A percentile compares a stretch with the other conserved stretches of the same genome.
These are phyloP conservation scores for Ophiostoma sp. DNA, from an alignment of 2,329 filamentous ascomycete species.

Conservation along the genomic window DNA sequence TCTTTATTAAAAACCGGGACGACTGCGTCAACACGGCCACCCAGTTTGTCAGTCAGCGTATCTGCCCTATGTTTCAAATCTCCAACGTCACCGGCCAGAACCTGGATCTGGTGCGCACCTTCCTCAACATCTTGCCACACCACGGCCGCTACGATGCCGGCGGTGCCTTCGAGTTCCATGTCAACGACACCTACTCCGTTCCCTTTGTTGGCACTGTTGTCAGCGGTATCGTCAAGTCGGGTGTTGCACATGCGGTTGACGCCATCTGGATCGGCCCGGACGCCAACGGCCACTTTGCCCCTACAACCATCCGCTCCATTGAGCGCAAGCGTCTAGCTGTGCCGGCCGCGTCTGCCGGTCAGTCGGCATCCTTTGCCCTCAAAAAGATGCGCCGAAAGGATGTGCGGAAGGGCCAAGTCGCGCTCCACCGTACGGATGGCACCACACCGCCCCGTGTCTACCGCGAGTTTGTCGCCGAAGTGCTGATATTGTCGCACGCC, in stretches of 20 bases:
- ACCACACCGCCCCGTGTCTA: conserved; percentile 66
- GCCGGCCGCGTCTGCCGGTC: conserved; percentile 83
- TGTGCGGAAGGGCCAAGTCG: conserved; percentile 97
- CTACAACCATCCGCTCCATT: conserved; percentile 85
- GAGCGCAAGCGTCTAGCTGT: conserved; percentile 91
- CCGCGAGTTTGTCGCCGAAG: conserved; percentile 77
- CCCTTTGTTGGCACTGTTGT: conserved; percentile 97
- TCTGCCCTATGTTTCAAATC: conserved; percentile 96
- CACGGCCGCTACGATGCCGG: conserved; percentile 89
- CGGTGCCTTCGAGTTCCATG: conserved; percentile 87
- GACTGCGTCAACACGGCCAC: conserved; percentile 94
- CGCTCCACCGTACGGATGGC: conserved; percentile 78
- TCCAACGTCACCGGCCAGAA: conserved; percentile 96
- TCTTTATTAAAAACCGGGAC: conserved; percentile 89
- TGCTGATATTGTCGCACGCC: conserved; percentile 90
- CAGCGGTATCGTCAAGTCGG: conserved; percentile 85
- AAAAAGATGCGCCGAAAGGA: conserved; percentile 87
- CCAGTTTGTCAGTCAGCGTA: conserved; percentile 91
- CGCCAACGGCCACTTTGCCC: conserved; percentile 82
- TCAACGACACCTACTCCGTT: conserved; percentile 98
- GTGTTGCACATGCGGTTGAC: conserved; percentile 88
- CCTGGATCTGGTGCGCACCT: conserved; percentile 85
- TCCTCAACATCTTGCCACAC: conserved; percentile 92
- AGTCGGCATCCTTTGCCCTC: conserved; percentile 88
- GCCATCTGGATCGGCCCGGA: conserved; percentile 86